These are phyloP conservation scores for Pestalotiopsis fici DNA, from an alignment of 2,329 filamentous ascomycete species.

Conservation along the genomic window DNA sequence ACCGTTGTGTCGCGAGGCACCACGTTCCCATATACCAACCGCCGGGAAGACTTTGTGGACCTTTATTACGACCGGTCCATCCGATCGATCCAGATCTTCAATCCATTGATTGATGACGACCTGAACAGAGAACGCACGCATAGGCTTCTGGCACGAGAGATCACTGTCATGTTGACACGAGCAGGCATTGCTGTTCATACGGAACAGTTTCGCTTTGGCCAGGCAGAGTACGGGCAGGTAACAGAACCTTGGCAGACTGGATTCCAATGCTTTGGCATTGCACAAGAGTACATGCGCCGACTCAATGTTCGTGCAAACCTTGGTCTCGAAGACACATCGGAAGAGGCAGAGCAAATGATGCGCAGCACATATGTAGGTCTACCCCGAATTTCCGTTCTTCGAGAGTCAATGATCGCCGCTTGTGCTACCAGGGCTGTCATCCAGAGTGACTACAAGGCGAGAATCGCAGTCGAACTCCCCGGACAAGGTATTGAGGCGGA, in stretches of 20 bases:
- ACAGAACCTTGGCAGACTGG: neutral
- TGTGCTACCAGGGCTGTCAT: neutral
- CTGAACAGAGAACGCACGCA: neutral
- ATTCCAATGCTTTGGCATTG: neutral
- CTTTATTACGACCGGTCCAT: neutral
- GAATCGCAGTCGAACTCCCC: neutral
- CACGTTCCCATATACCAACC: neutral
- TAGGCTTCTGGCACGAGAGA: neutral
- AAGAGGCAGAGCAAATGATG: neutral
- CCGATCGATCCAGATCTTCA: neutral
- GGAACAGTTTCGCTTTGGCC: neutral
- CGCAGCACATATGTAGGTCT: neutral
- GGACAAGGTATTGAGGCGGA: neutral
- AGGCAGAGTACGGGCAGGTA: neutral
- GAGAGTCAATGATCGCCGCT: slow-evolving; percentile 1
- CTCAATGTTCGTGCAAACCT: neutral
- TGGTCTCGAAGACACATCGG: neutral
- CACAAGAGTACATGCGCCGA: neutral
- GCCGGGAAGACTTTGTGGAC: neutral
- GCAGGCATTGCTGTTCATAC: neutral
- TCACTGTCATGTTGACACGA: neutral
- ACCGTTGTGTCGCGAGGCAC: neutral
- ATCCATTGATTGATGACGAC: neutral
- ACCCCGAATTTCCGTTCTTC: neutral
- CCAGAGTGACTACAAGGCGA: neutral